Percentiles rank a stretch among this genome's conserved stretches.
Conservation (phyloP, 352 stramenopile genomes). For the Phytophthora megakarya region DNA sequence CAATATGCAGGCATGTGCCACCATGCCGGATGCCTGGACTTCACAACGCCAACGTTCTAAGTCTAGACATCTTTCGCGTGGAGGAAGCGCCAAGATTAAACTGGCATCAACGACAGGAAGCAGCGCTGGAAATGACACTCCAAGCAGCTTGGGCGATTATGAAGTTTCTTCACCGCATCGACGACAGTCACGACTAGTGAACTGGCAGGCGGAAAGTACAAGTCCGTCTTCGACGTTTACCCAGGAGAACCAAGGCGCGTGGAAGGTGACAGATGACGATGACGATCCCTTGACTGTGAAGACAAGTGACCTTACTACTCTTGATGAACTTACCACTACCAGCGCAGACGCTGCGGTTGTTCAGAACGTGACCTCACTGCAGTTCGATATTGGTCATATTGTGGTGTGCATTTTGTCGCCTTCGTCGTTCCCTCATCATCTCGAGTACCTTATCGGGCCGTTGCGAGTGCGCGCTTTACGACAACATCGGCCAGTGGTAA, state of each 20-base stretch:
- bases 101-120: slow-evolving; percentile 21
- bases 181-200: slow-evolving; percentile 30
- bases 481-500: slow-evolving; percentile 68
- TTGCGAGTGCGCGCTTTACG: slow-evolving; percentile 72
- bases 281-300: slow-evolving; percentile 19
- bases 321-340: background rate
- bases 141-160: slow-evolving; percentile 13
- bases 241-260: slow-evolving; percentile 16
- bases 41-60: slow-evolving; percentile 22
- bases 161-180: slow-evolving; percentile 17
- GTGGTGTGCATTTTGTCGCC: slow-evolving; percentile 68
- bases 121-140: slow-evolving; percentile 31
- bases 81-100: slow-evolving; percentile 15
- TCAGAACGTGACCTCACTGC: slow-evolving; percentile 47
- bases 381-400: slow-evolving; percentile 54
- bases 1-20: slow-evolving; percentile 15
- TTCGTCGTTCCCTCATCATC: slow-evolving; percentile 69
- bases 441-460: slow-evolving; percentile 82
- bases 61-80: slow-evolving; percentile 20
- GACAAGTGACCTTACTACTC: slow-evolving; percentile 17
- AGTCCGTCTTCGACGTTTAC: slow-evolving; percentile 19
- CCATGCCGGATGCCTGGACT: slow-evolving; percentile 32
- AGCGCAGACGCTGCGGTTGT: slow-evolving; percentile 50
- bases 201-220: slow-evolving; percentile 26
- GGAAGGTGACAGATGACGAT: slow-evolving; percentile 28